Conservation (phyloP, 2,329 filamentous ascomycete species). For the Aureobasidium sp. region DNA sequence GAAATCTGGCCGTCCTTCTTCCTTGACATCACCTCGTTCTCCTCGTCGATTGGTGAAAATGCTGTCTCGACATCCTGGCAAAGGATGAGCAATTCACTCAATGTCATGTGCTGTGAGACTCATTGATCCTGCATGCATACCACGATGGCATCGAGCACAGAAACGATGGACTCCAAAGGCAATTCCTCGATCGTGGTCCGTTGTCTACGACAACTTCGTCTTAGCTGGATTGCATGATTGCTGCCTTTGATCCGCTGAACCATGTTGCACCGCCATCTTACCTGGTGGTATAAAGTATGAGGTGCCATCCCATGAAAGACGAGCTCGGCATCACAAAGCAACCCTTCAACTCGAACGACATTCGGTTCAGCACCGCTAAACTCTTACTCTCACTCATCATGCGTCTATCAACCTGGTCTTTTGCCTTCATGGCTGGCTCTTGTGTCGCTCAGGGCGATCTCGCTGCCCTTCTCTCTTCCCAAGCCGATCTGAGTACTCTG, state of each 20-base stretch:
- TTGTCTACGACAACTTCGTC: not conserved
- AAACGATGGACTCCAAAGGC: not conserved
- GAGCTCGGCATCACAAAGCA: not conserved
- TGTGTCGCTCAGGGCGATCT: constrained; percentile 14
- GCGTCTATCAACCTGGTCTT: not conserved
- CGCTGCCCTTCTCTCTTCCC: constrained; percentile 18
- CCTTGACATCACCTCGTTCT: not conserved
- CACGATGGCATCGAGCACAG: not conserved
- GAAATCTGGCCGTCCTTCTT: not conserved
- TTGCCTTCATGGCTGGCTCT: constrained; percentile 10
- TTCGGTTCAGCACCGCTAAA: not conserved
- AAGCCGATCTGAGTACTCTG: constrained; percentile 20
- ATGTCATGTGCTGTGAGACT: not conserved
- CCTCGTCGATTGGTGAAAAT: not conserved
- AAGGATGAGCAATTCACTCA: not conserved
- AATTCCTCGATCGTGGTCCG: not conserved
- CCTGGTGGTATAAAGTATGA: not conserved
- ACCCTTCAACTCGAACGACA: not conserved
- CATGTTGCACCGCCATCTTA: not conserved
- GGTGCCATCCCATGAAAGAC: not conserved
- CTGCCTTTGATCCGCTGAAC: not conserved
- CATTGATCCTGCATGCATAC: not conserved
- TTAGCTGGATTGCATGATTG: not conserved
- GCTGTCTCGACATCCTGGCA: not conserved
- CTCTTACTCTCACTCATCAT: not conserved